A percentile compares a stretch with the other conserved stretches of the same genome.
phyloP scores from a whole-genome alignment of 768 basidiomycete genomes.

The Suillus ampliporus region DNA sequence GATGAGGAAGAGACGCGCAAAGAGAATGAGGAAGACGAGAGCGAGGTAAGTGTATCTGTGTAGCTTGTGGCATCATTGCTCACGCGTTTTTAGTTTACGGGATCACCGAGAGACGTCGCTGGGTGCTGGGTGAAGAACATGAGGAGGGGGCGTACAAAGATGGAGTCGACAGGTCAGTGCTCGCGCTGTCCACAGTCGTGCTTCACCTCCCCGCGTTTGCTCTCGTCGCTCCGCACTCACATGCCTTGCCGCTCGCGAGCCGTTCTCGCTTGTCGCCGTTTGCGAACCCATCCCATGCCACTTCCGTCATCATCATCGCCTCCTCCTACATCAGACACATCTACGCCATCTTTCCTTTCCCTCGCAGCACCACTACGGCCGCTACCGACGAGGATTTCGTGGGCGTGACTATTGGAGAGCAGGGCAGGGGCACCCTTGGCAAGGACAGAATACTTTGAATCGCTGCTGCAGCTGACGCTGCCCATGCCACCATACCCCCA shows the following conservation, averaged over 20 bases:
- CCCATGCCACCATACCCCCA: conserved; percentile 94
- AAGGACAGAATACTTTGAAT: conserved; percentile 12
- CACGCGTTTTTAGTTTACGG: too few species aligned
- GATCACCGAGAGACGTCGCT: too few species aligned
- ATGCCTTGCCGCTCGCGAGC: conserved; percentile 22
- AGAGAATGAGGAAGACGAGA: too few species aligned
- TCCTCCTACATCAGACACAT: conserved; percentile 13
- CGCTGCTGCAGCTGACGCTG: conserved; percentile 42
- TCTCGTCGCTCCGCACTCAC: not conserved
- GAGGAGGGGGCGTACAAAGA: too few species aligned
- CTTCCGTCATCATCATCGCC: conserved; percentile 78
- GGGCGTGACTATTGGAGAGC: not conserved
- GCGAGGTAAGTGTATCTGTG: too few species aligned
- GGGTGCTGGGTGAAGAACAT: too few species aligned
- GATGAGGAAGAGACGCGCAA: too few species aligned
- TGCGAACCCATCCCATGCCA: conserved; percentile 85
- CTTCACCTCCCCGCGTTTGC: not conserved
- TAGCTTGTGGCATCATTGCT: too few species aligned
- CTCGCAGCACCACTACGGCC: conserved; percentile 27
- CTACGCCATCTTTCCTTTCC: conserved; percentile 32
- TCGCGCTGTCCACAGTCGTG: not conserved
- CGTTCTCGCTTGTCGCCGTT: conserved; percentile 65
- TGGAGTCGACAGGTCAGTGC: too few species aligned
- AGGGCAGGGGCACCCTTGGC: conserved; percentile 1
- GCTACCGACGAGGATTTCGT: conserved; percentile 30